phyloP scores from a whole-genome alignment of 768 basidiomycete genomes.

The Candolleomyces aberdarensis region DNA sequence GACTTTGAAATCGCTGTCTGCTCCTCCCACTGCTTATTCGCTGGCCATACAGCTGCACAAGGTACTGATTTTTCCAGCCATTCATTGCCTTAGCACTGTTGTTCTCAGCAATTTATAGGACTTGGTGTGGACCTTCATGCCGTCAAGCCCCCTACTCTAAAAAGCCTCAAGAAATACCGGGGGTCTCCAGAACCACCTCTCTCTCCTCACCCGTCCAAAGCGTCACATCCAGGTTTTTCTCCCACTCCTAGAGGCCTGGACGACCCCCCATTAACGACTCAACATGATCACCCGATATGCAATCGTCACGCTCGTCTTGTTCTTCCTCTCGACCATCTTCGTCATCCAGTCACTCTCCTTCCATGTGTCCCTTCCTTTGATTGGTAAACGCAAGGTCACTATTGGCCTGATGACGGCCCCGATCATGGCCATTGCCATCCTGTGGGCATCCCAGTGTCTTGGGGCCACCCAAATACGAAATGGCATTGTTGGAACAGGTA shows the following conservation, averaged over 20 bases:
- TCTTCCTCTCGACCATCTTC: constrained; percentile 50
- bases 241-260: not conserved
- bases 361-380: constrained; percentile 28
- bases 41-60: too few relatives aligned
- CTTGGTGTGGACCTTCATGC: not conserved
- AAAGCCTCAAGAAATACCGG: not conserved
- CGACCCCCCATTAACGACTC: not conserved
- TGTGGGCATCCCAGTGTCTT: constrained; percentile 57
- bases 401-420: constrained; percentile 55
- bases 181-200: not conserved
- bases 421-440: constrained; percentile 45
- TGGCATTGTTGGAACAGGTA: constrained; percentile 58
- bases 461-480: constrained; percentile 51
- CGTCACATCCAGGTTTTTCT: not conserved
- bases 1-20: too few relatives aligned
- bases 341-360: constrained; percentile 44
- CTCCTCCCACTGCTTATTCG: too few relatives aligned
- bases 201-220: not conserved
- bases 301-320: constrained; percentile 49
- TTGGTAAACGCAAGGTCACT: constrained; percentile 29
- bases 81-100: not conserved
- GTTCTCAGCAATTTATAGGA: not conserved
- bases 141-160: not conserved
- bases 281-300: constrained; percentile 14
- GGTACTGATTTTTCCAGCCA: too few relatives aligned